Base-by-base conservation (phyloP, 495 filamentous ascomycete species). In the Cercophora scortea region DNA sequence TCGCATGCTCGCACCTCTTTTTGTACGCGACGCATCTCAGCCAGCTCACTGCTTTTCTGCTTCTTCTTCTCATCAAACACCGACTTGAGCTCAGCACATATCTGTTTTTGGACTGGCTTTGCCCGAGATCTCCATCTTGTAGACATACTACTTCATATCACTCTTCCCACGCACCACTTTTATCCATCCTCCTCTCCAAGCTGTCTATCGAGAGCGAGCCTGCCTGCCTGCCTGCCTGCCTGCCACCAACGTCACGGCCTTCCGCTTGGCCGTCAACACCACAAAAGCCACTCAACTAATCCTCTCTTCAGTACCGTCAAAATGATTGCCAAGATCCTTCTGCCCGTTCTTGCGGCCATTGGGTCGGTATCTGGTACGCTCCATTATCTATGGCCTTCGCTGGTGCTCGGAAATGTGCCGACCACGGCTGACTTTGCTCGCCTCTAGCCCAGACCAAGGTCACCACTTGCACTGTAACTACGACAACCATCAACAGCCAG, bases 271-370 rank as follows among this genome's bases (percentile, higher is more conserved):
- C 48, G 36, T 49, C 18, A 40, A 55, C 53, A 18, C 63, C 46
- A 17, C 38, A 10, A 38, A 49, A 11, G 35, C 34, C 35, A 46
- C 12, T 45, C 60, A 55, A 68, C 54, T 62, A 54, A 69, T 58
- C 64, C 65, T 64, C 55, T 49, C 53, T 44, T 45, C 49, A 68
- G 65, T 61, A 50, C 51, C 51, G 48, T 59, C 78, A 77, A 65
- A 66, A 96, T 97, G 92, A 79, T 84, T 66, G 77, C 83, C 74
- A 73, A 79, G 72, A 81, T 84, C 64, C 77, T 89, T 71, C 66
- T 90, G 55, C 76, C 94, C 61, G 85, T 88, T 66, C 79, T 81
- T 42, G 70, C 90, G 70, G 89, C 86, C 56, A 74, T 83, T 57
- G 75, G 84, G 61, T 66, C 77, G 47, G 84, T 74, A 47, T 69